Evolutionary conservation across 768 basidiomycete genomes (phyloP).

Genomic region (Lentinula lateritia): DNA sequence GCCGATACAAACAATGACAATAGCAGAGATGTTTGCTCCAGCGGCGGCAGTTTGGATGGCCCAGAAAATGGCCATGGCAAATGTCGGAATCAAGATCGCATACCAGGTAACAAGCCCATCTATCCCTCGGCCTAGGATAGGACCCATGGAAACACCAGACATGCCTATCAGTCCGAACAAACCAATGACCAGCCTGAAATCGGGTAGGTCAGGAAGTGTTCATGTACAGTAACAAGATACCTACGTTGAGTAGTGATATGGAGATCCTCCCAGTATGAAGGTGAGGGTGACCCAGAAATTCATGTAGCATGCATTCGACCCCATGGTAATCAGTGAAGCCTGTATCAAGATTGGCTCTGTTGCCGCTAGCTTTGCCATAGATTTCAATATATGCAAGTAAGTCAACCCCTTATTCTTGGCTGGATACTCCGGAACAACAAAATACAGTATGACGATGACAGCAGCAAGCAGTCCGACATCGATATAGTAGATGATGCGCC

Average conservation of each 20-base stretch:
- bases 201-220: constrained; percentile 29
- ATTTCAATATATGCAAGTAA: constrained; percentile 48
- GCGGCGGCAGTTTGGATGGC: constrained; percentile 45
- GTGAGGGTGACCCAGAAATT: constrained; percentile 49
- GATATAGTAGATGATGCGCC: constrained; percentile 52
- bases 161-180: constrained; percentile 52
- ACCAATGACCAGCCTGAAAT: constrained; percentile 45
- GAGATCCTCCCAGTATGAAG: constrained; percentile 52
- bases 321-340: constrained; percentile 37
- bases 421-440: constrained; percentile 53
- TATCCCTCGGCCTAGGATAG: constrained; percentile 46
- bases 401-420: constrained; percentile 43
- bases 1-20: constrained; percentile 46
- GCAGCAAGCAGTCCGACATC: constrained; percentile 44
- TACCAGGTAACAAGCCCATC: constrained; percentile 56
- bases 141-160: constrained; percentile 46
- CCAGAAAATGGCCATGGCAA: constrained; percentile 31
- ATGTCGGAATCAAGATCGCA: constrained; percentile 40
- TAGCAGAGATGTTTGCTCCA: constrained; percentile 43
- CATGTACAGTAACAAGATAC: constrained; percentile 8
- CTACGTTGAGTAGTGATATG: constrained; percentile 52
- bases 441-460: constrained; percentile 38
- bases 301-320: constrained; percentile 30
- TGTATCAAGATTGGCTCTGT: constrained; percentile 60
- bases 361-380: constrained; percentile 51